Evolutionary conservation across 2,329 filamentous ascomycete species (phyloP), one percentile per base, ranked within the genome.

Genomic region (Akanthomyces lecanii): DNA sequence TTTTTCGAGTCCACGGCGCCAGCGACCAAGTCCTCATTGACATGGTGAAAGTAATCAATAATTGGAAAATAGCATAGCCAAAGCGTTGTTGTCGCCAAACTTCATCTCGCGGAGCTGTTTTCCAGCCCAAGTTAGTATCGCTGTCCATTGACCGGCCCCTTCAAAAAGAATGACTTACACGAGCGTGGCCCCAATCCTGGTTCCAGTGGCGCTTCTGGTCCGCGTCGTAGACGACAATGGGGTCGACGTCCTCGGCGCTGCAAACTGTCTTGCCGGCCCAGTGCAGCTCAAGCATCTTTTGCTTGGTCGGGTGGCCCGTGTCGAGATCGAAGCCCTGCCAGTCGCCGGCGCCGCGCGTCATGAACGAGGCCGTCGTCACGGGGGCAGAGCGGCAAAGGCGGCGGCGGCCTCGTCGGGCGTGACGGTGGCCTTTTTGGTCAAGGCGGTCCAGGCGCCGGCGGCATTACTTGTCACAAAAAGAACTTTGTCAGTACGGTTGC

Each of bases 31-130:
- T 52, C 44, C n/a, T 60, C 57, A 23, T 60, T 45, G 21, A 60
- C 36, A 36, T 60, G 18, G 25, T n/a, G 18, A 44, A 60, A 52
- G 36, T 60, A 60, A 23, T 52, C 38, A n/a, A 50, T 59, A 33
- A 59, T 33, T 18, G 36, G 36, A 23, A 52, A 53, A 10, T 45
- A 60, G 48, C 57, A 60, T 52, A 3, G 48, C 21, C 16, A 52
- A 36, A 4, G 57, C 52, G 16, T 60, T 60, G 18, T 12, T 14
- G 21, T 52, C 23, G 38, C 36, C 36, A 51, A 50, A 51, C 18
- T 51, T 44, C 33, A 51, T 42, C 45, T 59, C 47, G 3, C 56
- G 23, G 36, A 51, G 56, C 47, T 48, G 12, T 38, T 16, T 28
- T 6, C 12, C 18, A 6, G 6, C 44, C 14, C 5, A 1, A 16